Conservation (phyloP, 371 early-diverging fungal species). For the Syncephalastrum contaminatum region DNA sequence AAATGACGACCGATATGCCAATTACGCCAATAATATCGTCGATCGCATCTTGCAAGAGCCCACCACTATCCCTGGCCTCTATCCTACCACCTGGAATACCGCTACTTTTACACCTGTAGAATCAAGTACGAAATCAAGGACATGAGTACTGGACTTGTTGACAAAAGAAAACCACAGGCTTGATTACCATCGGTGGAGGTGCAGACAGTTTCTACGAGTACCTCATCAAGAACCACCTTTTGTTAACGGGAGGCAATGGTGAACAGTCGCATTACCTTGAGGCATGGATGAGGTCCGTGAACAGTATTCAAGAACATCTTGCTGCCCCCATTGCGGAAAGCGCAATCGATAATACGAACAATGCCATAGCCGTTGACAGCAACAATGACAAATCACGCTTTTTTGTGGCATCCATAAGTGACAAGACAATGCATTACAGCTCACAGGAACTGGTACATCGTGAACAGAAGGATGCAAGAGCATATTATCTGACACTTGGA, state of each 20-base stretch:
- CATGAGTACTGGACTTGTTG: neutral
- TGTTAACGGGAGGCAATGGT: conserved; percentile 44
- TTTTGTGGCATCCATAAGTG: neutral
- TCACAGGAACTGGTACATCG: conserved; percentile 34
- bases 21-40: conserved; percentile 50
- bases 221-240: conserved; percentile 66
- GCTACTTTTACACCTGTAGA: conserved; percentile 24
- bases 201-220: conserved; percentile 92
- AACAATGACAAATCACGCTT: too few species aligned
- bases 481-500: neutral
- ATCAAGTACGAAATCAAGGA: conserved; percentile 12
- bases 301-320: conserved; percentile 46
- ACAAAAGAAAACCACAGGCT: conserved; percentile 10
- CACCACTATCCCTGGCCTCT: conserved; percentile 52
- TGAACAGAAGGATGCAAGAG: neutral
- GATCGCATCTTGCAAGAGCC: conserved; percentile 30
- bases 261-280: conserved; percentile 20
- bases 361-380: conserved; percentile 25
- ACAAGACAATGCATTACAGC: conserved; percentile 10
- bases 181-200: conserved; percentile 51
- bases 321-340: conserved; percentile 19
- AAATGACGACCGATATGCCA: conserved; percentile 55
- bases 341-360: conserved; percentile 17
- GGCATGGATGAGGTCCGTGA: conserved; percentile 34
- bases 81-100: conserved; percentile 37